Conservation (phyloP, 768 basidiomycete species). For the Sutorius australiensis region DNA sequence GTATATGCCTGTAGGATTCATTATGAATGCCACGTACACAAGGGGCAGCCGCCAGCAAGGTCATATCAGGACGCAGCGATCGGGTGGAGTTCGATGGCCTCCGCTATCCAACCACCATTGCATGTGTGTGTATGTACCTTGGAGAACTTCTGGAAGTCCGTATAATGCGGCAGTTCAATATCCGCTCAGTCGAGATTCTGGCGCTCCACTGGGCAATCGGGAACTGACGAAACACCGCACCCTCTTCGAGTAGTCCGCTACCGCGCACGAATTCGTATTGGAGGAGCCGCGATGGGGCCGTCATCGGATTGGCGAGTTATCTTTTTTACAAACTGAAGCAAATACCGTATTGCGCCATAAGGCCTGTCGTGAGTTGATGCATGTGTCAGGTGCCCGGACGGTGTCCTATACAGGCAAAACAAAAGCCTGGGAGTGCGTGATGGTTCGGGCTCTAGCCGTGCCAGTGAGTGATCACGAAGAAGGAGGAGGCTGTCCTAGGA, state of each 20-base stretch:
- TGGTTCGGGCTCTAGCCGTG: background rate
- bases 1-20: slow-evolving; percentile 14
- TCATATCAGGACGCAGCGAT: slow-evolving; percentile 10
- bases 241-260: slow-evolving; percentile 17
- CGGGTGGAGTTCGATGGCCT: slow-evolving; percentile 20
- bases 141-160: slow-evolving; percentile 26
- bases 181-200: slow-evolving; percentile 32
- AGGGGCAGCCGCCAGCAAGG: slow-evolving; percentile 12
- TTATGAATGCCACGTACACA: slow-evolving; percentile 23
- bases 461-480: background rate
- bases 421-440: slow-evolving; percentile 9
- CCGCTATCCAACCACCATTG: slow-evolving; percentile 15
- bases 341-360: slow-evolving; percentile 7
- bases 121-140: slow-evolving; percentile 15
- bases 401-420: slow-evolving; percentile 5
- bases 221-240: slow-evolving; percentile 9
- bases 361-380: slow-evolving; percentile 12
- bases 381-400: slow-evolving; percentile 18
- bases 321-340: slow-evolving; percentile 1
- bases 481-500: slow-evolving; percentile 22
- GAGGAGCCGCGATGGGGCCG: slow-evolving; percentile 4
- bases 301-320: slow-evolving; percentile 3
- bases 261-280: slow-evolving; percentile 6
- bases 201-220: slow-evolving; percentile 20
- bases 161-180: slow-evolving; percentile 28